phyloP scores from a whole-genome alignment of 805 yeast genomes.

The Candida maltosa region DNA sequence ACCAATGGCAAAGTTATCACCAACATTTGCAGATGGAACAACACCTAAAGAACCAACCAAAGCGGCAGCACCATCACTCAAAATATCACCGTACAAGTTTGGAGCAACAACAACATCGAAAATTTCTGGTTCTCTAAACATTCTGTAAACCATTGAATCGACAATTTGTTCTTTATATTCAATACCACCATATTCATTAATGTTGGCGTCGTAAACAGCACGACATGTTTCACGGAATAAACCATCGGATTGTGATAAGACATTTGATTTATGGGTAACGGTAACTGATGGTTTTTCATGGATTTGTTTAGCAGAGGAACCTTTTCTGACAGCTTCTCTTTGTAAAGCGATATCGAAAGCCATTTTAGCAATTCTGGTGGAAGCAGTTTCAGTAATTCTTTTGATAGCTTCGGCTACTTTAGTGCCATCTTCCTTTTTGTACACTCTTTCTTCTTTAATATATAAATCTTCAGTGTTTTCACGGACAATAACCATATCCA shows the following conservation, averaged over 20 bases:
- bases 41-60: slow-evolving; percentile 96
- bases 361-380: slow-evolving; percentile 80
- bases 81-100: slow-evolving; percentile 94
- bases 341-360: slow-evolving; percentile 91
- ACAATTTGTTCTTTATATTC: slow-evolving; percentile 92
- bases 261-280: slow-evolving; percentile 95
- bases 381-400: slow-evolving; percentile 87
- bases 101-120: slow-evolving; percentile 99
- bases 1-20: slow-evolving; percentile 93
- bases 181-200: slow-evolving; percentile 55
- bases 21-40: slow-evolving; percentile 97
- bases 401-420: slow-evolving; percentile 96
- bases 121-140: slow-evolving; percentile 97
- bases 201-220: slow-evolving; percentile 55
- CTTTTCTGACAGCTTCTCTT: slow-evolving; percentile 74
- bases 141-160: slow-evolving; percentile 97
- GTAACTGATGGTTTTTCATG: slow-evolving; percentile 66
- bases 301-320: slow-evolving; percentile 28
- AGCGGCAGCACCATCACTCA: slow-evolving; percentile 98
- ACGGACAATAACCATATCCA: slow-evolving; percentile 96
- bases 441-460: slow-evolving; percentile 86
- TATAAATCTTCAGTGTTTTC: slow-evolving; percentile 98
- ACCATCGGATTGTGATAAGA: slow-evolving; percentile 88
- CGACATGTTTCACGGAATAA: slow-evolving; percentile 87
- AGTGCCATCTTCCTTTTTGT: slow-evolving; percentile 74